phyloP scores from a whole-genome alignment of 2,329 filamentous ascomycete species.

The Falciphora oryzae region DNA sequence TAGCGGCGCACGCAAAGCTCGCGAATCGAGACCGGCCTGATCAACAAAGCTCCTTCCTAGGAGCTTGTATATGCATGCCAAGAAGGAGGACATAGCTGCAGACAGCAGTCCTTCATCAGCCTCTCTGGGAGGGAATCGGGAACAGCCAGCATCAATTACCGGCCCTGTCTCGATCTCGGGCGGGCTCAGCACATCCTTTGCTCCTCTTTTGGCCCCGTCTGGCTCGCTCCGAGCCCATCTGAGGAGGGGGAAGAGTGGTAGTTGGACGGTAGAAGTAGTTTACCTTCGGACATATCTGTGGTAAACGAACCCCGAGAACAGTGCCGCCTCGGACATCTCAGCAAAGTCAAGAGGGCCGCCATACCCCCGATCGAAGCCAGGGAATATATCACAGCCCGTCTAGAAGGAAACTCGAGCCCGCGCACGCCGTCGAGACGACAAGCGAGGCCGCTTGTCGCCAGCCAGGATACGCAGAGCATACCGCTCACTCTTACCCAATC shows the following conservation, averaged over 20 bases:
- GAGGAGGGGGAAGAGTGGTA: neutral
- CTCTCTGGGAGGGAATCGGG: conserved; percentile 19
- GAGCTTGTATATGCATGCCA: conserved; percentile 32
- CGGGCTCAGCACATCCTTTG: conserved; percentile 26
- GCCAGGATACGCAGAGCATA: neutral
- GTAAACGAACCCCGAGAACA: neutral
- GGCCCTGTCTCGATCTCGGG: conserved; percentile 26
- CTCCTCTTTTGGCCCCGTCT: conserved; percentile 30
- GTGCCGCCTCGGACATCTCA: neutral
- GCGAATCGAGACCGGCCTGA: conserved; percentile 29
- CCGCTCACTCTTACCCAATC: neutral
- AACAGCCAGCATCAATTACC: conserved; percentile 21
- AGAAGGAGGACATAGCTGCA: conserved; percentile 29
- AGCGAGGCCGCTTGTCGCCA: neutral
- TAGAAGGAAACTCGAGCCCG: neutral
- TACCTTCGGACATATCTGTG: neutral
- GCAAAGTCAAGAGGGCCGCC: neutral
- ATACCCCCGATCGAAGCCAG: neutral
- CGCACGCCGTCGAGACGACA: neutral
- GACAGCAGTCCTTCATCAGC: conserved; percentile 21
- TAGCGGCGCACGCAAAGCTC: conserved; percentile 25
- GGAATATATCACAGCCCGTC: neutral
- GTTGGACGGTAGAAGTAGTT: neutral
- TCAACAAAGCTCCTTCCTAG: conserved; percentile 24
- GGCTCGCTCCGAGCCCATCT: conserved; percentile 18